A percentile compares a stretch with the other conserved stretches of the same genome.
Conservation (phyloP, 345 rosid genomes). For the Clausena lansium region DNA sequence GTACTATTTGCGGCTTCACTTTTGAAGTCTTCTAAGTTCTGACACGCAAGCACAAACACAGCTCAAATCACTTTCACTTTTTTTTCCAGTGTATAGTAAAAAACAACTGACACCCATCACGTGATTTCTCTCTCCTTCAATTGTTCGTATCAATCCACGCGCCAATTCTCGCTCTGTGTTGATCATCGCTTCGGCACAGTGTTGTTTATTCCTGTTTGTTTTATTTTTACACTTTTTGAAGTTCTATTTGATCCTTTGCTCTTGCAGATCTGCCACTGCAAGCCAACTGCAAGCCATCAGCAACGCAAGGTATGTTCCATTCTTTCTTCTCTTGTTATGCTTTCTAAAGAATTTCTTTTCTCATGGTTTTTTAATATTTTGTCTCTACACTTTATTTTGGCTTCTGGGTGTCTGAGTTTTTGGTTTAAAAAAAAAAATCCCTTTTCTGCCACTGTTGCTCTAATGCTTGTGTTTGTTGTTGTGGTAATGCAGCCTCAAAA, state of each 20-base stretch:
- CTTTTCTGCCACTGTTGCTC: background rate
- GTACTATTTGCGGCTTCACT: background rate
- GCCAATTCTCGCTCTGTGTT: constrained; percentile 31
- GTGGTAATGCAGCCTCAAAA: background rate
- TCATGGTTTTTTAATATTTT: constrained; percentile 8
- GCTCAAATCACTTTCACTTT: background rate
- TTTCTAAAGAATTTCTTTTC: background rate
- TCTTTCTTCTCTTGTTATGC: constrained; percentile 5
- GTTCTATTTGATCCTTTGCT: constrained; percentile 24
- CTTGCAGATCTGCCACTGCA: constrained; percentile 47
- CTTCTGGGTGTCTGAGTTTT: constrained; percentile 7
- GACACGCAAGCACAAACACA: background rate
- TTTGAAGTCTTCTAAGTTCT: constrained; percentile 4
- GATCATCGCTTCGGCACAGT: background rate
- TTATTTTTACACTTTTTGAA: constrained; percentile 7
- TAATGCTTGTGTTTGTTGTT: background rate
- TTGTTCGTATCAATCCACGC: constrained; percentile 31
- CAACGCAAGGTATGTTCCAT: constrained; percentile 26
- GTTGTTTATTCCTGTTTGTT: constrained; percentile 7
- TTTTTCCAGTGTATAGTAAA: background rate
- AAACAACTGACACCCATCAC: constrained; percentile 51
- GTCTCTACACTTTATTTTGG: constrained; percentile 16
- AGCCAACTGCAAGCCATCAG: constrained; percentile 21
- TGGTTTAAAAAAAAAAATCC: background rate
- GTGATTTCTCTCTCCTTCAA: constrained; percentile 39